Conservation (phyloP, 1,284 basidiomycete species). For the Apiotrichum mycotoxinovorans region DNA sequence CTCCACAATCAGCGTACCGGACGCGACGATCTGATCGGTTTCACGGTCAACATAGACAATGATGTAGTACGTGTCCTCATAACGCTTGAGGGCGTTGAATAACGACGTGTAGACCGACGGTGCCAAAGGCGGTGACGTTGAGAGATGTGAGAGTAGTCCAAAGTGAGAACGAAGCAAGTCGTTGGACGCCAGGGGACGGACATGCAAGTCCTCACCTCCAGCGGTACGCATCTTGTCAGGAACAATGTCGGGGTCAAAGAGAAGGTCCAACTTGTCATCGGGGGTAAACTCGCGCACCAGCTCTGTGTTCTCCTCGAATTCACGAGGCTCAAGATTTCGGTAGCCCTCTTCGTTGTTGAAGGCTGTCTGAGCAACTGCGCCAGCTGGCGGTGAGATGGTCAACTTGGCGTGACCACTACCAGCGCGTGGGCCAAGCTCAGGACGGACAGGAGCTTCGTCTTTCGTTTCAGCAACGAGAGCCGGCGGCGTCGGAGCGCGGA, state of each 20-base stretch:
- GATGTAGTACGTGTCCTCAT: conserved; percentile 70
- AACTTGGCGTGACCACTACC: conserved; percentile 2
- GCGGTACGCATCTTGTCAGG: conserved; percentile 44
- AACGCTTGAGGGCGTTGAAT: conserved; percentile 55
- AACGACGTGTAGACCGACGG: conserved; percentile 64
- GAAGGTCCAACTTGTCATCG: conserved; percentile 66
- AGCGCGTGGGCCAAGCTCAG: background rate
- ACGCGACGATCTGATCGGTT: conserved; percentile 75
- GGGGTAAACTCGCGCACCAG: conserved; percentile 56
- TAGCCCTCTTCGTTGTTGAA: background rate
- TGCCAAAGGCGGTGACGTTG: conserved; percentile 71
- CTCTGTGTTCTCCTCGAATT: background rate
- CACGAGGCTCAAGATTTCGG: background rate
- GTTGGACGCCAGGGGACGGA: conserved; percentile 80
- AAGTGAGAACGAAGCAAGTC: conserved; percentile 85
- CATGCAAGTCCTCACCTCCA: conserved; percentile 30
- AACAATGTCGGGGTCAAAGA: conserved; percentile 65
- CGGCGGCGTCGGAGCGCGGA: background rate
- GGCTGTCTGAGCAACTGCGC: background rate
- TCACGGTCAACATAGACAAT: conserved; percentile 74
- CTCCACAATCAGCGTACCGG: conserved; percentile 82
- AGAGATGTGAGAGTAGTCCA: conserved; percentile 72
- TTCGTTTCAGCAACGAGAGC: background rate
- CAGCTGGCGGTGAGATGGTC: background rate
- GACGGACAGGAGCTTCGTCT: background rate